Base-by-base conservation (phyloP, 768 basidiomycete species). In the Suillus luteus region DNA sequence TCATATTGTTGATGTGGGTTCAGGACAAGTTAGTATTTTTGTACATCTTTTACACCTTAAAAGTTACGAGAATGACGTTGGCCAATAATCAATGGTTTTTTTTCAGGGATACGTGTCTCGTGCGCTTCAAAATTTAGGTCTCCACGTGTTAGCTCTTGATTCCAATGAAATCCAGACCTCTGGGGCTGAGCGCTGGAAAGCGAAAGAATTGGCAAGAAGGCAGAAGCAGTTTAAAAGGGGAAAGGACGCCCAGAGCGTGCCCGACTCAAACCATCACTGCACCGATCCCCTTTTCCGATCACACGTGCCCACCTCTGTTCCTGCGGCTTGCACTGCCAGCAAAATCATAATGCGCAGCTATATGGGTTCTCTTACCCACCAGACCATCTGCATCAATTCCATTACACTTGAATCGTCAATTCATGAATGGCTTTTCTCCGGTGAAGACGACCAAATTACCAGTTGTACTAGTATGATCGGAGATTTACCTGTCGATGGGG, bases 1-100 rank as follows among this genome's bases (percentile, higher is more conserved):
- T 64, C 82, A 85, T 65, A 83, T 84, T 35, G 89, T 92, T 40
- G 91, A 92, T 65, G 80, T 91, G 49, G 91, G 91, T 22, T 87
- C 91, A 8, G 91, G 91, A 17, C 89, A 90, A 72, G 87, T 87
- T 62, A 49, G 69, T 74, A 67, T 35, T 64, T 24, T 22, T 59
- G 44, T 19, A 1, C 3, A 52, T 12, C 12, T 17, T 33, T 60
- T 58, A 31, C 40, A 8, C 40, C 35, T 60, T 52, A 40, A 22
- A 14, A 48, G 27, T 54, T 24, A 40, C 27, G 24, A 35, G 37
- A 37, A 48, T 38, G n/a, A n/a, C 38, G 15, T 46, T n/a, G 14
- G 51, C 38, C 54, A 14, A 33, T 37, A 52, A 58, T 59, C n/a
- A 37, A 66, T 57, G 55, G 31, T 35, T 48, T 41, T 54, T 62